Evolutionary conservation across 108 stramenopile genomes (phyloP).

Genomic region (Cyclostephanos invisitatus): DNA sequence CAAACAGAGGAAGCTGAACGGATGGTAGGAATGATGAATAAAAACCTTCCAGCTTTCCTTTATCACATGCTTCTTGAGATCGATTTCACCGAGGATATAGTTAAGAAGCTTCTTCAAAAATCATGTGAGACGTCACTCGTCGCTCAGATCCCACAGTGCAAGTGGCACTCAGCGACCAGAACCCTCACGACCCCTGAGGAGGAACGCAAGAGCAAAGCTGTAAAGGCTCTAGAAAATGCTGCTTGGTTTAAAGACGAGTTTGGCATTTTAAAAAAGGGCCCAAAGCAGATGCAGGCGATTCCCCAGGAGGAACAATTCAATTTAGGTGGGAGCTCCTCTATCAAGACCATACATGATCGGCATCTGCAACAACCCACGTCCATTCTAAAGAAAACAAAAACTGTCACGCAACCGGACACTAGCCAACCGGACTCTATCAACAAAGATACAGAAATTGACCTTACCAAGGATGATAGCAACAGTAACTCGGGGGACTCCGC

Average conservation of each 20-base stretch:
- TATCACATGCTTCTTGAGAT: neutral
- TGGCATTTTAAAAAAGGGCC: neutral
- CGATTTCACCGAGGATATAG: neutral
- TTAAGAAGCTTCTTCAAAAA: neutral
- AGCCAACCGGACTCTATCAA: neutral
- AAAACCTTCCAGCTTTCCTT: neutral
- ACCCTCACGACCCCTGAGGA: neutral
- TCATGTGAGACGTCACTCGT: neutral
- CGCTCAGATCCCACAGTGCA: neutral
- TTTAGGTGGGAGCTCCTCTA: neutral
- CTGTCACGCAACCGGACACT: neutral
- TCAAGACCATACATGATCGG: neutral
- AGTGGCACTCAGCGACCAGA: neutral
- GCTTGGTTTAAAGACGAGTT: slow-evolving; percentile 7
- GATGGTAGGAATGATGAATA: slow-evolving; percentile 4
- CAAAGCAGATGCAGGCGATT: neutral
- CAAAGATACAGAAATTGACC: neutral
- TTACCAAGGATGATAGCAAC: neutral
- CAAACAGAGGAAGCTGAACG: neutral
- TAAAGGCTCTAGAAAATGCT: neutral
- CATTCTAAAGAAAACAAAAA: neutral
- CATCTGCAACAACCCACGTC: neutral
- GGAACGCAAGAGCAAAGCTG: neutral
- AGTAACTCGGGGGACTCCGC: neutral
- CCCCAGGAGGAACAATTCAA: neutral